These are phyloP conservation scores for Talaromyces amestolkiae DNA, from an alignment of 2,329 filamentous ascomycete genomes.

Conservation along the genomic window DNA sequence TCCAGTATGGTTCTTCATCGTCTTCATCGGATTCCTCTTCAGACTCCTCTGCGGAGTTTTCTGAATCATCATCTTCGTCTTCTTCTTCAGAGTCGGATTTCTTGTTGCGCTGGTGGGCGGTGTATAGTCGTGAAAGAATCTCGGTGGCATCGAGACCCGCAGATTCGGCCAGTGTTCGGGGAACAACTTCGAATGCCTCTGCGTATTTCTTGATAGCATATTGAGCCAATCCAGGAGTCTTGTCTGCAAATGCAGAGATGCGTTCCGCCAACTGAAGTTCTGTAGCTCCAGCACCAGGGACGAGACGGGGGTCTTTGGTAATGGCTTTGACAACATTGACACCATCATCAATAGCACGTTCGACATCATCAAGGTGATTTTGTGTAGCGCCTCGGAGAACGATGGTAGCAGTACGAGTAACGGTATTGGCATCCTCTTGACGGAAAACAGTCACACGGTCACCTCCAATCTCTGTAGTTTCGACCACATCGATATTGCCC, in stretches of 20 bases:
- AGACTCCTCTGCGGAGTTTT: slow-evolving; percentile 25
- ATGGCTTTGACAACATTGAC: slow-evolving; percentile 99
- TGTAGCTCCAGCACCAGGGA: slow-evolving; percentile 90
- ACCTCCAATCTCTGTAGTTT: slow-evolving; percentile 95
- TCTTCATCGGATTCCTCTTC: slow-evolving; percentile 30
- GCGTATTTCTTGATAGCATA: slow-evolving; percentile 97
- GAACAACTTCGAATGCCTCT: slow-evolving; percentile 96
- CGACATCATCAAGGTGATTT: slow-evolving; percentile 95
- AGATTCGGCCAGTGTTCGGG: slow-evolving; percentile 88
- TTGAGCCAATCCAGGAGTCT: slow-evolving; percentile 86
- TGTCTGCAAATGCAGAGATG: slow-evolving; percentile 85
- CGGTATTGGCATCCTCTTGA: slow-evolving; percentile 75
- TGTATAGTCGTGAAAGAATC: slow-evolving; percentile 86
- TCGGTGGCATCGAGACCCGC: slow-evolving; percentile 97
- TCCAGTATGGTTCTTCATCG: slow-evolving; percentile 76
- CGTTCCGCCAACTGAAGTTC: slow-evolving; percentile 92
- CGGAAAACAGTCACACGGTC: slow-evolving; percentile 98
- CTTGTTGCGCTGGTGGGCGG: slow-evolving; percentile 68
- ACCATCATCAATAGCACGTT: slow-evolving; percentile 94
- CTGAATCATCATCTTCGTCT: slow-evolving; percentile 21
- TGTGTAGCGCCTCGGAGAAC: slow-evolving; percentile 94
- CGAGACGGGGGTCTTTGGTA: slow-evolving; percentile 84
- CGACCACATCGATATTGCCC: slow-evolving; percentile 89
- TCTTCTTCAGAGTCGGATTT: slow-evolving; percentile 25
- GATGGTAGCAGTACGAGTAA: slow-evolving; percentile 87